Conservation (phyloP, 257 asterid species). For the Schizonepeta tenuifolia region DNA sequence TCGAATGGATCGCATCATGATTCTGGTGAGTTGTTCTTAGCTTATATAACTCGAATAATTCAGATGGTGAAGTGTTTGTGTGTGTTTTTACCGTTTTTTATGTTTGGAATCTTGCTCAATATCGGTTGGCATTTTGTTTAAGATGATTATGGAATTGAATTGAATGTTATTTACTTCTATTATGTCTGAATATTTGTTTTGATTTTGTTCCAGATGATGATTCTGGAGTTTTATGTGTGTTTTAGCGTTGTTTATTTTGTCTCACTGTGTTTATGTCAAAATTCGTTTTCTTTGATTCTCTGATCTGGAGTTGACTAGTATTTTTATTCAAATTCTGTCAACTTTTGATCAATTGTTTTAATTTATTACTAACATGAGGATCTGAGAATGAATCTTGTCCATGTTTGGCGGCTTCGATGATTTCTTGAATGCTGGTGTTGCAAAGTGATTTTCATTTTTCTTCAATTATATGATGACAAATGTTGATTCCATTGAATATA, state of each 20-base stretch:
- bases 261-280: not conserved
- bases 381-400: not conserved
- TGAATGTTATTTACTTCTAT: not conserved
- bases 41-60: not conserved
- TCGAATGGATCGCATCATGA: slow-evolving; percentile 6
- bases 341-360: not conserved
- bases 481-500: not conserved
- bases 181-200: not conserved
- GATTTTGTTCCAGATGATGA: not conserved
- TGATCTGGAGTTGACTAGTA: not conserved
- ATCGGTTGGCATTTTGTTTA: not conserved
- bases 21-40: slow-evolving; percentile 48
- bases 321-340: not conserved
- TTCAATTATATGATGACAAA: not conserved
- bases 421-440: slow-evolving; percentile 3
- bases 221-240: not conserved
- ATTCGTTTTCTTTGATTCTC: not conserved
- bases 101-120: not conserved
- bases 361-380: not conserved
- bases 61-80: not conserved
- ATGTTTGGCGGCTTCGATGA: slow-evolving; percentile 16
- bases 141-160: not conserved
- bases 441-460: not conserved
- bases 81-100: not conserved
- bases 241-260: not conserved